Evolutionary conservation across 352 stramenopile genomes (phyloP), one percentile per base, ranked within the genome.

Genomic region (Globisporangium yorkense): DNA sequence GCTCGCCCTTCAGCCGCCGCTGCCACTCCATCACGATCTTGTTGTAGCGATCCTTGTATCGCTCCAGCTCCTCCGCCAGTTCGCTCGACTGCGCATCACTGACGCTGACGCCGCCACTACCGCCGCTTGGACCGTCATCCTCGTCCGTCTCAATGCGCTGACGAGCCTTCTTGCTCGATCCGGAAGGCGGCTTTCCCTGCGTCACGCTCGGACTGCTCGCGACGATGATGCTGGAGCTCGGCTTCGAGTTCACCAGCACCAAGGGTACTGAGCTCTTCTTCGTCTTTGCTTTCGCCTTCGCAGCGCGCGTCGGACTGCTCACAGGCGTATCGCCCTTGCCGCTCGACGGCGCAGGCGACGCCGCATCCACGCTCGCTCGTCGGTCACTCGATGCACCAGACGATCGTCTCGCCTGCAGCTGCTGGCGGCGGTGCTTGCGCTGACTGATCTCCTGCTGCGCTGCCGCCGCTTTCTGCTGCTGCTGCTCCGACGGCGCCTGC

Each of bases 21-120:
- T 91, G 69, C 75, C 77, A 91, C 56, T 94, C 84, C 1, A 80
- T 83, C 56, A 87, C 81, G 50, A 94, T 90, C 64, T 89, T 72
- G 43, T 74, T 79, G 60, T 91, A 85, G n/a, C 81, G 81, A 33
- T 89, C 77, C 61, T 92, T 90, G 64, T 89, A 88, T 9, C 80
- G 73, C 43, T 76, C 74, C 1, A 94, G 67, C 48, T 94, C 84
- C n/a, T 79, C 64, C 54, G 59, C 46, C 63, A 74, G 45, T 31
- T 79, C 53, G 12, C 69, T 55, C 47, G 74, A 57, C 51, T 62
- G 40, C 8, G 43, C 54, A 43, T 51, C 39, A 27, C 20, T 29
- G 41, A 51, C 37, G 33, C 15, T 13, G 12, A 43, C 37, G 48
- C 54, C 13, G 33, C 48, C 37, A 43, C 37, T 48, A 18, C 46